A percentile compares a stretch with the other conserved stretches of the same genome.
Conservation (phyloP, 1,284 basidiomycete genomes). For the Microbotryum scabiosae region DNA sequence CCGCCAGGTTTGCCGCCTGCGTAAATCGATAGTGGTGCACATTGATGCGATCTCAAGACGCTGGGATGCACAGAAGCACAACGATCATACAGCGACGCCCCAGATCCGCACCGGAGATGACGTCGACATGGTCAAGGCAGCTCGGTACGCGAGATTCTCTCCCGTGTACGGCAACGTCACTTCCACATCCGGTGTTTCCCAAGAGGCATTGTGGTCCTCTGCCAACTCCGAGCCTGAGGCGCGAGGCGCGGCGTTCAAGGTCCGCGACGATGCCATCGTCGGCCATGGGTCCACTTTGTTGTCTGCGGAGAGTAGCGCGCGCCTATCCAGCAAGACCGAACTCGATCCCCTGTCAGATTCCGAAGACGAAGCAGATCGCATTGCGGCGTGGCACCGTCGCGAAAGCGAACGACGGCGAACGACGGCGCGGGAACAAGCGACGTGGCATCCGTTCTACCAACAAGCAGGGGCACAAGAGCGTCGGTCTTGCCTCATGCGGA, state of each 20-base stretch:
- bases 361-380: conserved; percentile 10
- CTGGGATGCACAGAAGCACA: no score
- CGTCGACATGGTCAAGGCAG: neutral
- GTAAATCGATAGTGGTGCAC: conserved; percentile 12
- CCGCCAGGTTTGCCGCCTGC: neutral
- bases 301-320: neutral
- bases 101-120: neutral
- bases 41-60: conserved; percentile 12
- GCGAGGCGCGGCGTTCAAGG: conserved; percentile 12
- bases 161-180: conserved; percentile 17
- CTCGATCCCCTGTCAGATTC: conserved; percentile 19
- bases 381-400: neutral
- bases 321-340: conserved; percentile 1
- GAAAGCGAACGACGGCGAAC: neutral
- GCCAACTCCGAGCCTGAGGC: conserved; percentile 7
- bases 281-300: neutral
- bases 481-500: neutral
- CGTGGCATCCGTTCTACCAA: neutral
- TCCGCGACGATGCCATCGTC: conserved; percentile 4
- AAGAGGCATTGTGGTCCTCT: conserved; percentile 7
- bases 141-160: conserved; percentile 7
- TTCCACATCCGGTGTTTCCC: conserved; percentile 10
- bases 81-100: neutral
- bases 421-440: neutral
- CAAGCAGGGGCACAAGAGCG: neutral